Evolutionary conservation across 2,329 filamentous ascomycete genomes (phyloP), one percentile per base, ranked within the genome.

Genomic region (Xylaria sp.): DNA sequence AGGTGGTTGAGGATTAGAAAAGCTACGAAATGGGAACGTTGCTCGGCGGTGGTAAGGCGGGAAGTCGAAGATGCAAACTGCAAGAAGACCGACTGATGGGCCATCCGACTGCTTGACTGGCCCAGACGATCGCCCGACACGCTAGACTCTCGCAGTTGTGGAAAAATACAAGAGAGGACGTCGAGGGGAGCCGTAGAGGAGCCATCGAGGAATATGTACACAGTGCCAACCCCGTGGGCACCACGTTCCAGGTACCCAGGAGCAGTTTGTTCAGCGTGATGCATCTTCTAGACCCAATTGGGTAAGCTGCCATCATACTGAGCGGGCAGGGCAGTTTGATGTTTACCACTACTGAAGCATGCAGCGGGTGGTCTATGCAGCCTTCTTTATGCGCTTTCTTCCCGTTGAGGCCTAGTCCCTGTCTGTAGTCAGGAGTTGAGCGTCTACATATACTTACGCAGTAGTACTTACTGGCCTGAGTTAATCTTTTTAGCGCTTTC

Each of bases 1-100:
- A 86, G 80, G 80, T 77, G 69, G 63, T 57, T 66, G 56, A 63
- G 60, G 62, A 64, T 64, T 61, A 68, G 64, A 64, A 71, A 58
- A 67, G 48, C 21, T 63, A 67, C 23, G 52, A 21, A 63, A 58
- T 49, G 54, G 55, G 58, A 67, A 57, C 31, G 54, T 58, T n/a
- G 48, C 46, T 47, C n/a, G 41, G 54, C 35, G 47, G 44, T 62
- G 7, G 58, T 33, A 40, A 66, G n/a, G 57, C 37, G 41, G 48
- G 48, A 60, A 56, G 49, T 51, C 43, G 48, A 58, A 59, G 56
- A 56, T 59, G 54, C 29, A 47, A 37, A 57, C 37, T 41, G 47
- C 35, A 63, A 49, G 44, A 48, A 43, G 21, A 51, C 19, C 52
- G 43, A 31, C 47, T 11, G 54, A 52, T 29, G 5, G 23, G 21